Conservation (phyloP, 208 protist species). For the Sergeia podlipaevii region DNA sequence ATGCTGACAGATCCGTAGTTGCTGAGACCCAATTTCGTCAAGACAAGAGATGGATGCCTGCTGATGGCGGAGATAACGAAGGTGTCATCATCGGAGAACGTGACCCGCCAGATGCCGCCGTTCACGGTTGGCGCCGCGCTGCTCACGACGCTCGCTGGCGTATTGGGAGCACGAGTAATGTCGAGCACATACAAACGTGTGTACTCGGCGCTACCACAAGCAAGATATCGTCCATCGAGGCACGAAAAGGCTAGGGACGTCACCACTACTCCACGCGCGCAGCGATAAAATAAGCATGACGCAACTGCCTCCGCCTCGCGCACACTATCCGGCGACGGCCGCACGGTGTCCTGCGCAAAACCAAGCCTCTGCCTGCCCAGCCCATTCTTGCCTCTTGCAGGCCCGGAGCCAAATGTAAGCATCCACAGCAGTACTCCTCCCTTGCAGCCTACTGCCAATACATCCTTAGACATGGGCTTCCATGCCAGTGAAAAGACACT, state of each 20-base stretch:
- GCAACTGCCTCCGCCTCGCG: slow-evolving; percentile 15
- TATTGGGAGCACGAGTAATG: slow-evolving; percentile 23
- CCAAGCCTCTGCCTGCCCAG: background rate
- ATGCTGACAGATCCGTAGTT: too few species aligned
- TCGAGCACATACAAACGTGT: slow-evolving; percentile 59
- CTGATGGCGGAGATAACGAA: slow-evolving; percentile 54
- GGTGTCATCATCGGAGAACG: slow-evolving; percentile 71
- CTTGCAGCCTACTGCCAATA: slow-evolving; percentile 66
- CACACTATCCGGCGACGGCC: background rate
- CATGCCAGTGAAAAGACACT: slow-evolving; percentile 56
- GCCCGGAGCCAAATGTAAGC: slow-evolving; percentile 20
- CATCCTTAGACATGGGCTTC: slow-evolving; percentile 63
- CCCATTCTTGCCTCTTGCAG: slow-evolving; percentile 6
- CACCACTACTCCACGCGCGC: slow-evolving; percentile 18
- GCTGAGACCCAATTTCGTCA: slow-evolving; percentile 29
- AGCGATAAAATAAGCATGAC: slow-evolving; percentile 67
- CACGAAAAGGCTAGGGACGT: slow-evolving; percentile 54
- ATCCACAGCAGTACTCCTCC: slow-evolving; percentile 76
- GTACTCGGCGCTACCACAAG: slow-evolving; percentile 41
- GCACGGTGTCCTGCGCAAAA: background rate
- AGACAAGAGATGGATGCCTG: slow-evolving; percentile 29
- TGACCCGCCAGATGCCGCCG: slow-evolving; percentile 41
- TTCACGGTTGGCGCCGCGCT: slow-evolving; percentile 22
- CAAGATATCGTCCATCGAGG: slow-evolving; percentile 48
- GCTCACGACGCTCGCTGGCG: slow-evolving; percentile 2